phyloP scores from a whole-genome alignment of 2,329 filamentous ascomycete species.

The Madurella mycetomatis region DNA sequence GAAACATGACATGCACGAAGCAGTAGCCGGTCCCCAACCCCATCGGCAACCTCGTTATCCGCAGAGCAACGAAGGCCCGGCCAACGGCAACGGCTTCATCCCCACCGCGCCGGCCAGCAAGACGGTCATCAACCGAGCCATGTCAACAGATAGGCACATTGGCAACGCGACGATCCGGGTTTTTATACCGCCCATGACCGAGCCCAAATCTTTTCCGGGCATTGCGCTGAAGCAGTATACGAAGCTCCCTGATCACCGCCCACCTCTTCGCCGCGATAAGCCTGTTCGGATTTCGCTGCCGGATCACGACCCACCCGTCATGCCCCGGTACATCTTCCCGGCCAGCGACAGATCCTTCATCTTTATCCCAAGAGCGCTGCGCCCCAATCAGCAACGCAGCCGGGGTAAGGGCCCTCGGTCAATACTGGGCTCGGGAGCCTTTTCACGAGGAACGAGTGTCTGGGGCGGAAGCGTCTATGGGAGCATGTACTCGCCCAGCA shows the following conservation, averaged over 20 bases:
- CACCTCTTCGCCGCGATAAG: constrained; percentile 90
- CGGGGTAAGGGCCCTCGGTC: constrained; percentile 72
- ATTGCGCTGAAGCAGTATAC: constrained; percentile 87
- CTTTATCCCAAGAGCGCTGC: constrained; percentile 90
- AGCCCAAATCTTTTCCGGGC: constrained; percentile 65
- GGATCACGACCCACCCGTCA: constrained; percentile 46
- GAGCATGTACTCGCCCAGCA: constrained; percentile 78
- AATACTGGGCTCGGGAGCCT: constrained; percentile 62
- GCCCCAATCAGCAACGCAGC: constrained; percentile 83
- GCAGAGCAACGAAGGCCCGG: constrained; percentile 44
- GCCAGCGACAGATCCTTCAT: constrained; percentile 90
- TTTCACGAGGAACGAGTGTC: constrained; percentile 76
- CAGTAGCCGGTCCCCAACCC: constrained; percentile 45
- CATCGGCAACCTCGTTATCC: constrained; percentile 39
- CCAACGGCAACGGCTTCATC: constrained; percentile 53
- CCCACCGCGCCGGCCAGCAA: constrained; percentile 55
- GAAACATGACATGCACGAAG: constrained; percentile 93
- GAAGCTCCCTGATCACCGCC: constrained; percentile 88
- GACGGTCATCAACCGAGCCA: constrained; percentile 65
- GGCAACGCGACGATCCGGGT: constrained; percentile 84
- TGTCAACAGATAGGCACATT: constrained; percentile 79
- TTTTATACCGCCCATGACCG: constrained; percentile 69
- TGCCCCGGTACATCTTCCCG: constrained; percentile 84
- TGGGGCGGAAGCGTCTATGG: constrained; percentile 64
- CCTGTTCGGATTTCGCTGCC: constrained; percentile 92